Conservation (phyloP, 164 flowering plant species). For the Aristolochia californica region DNA sequence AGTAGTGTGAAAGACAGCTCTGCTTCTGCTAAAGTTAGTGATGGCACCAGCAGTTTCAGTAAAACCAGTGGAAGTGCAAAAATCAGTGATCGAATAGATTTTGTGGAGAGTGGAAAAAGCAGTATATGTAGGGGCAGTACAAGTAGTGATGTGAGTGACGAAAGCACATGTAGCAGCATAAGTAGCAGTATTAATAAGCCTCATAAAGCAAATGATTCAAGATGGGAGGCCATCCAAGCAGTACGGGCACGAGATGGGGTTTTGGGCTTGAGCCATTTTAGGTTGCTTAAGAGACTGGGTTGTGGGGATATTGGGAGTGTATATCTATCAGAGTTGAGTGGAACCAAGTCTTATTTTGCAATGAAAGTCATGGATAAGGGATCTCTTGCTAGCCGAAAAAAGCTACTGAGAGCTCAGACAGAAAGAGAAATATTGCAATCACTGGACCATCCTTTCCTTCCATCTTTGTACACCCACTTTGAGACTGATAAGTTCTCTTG, state of each 20-base stretch:
- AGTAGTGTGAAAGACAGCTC: conserved; percentile 26
- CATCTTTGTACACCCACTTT: conserved; percentile 70
- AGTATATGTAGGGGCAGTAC: conserved; percentile 70
- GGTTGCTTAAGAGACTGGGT: conserved; percentile 66
- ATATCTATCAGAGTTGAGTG: conserved; percentile 64
- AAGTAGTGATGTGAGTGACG: conserved; percentile 74
- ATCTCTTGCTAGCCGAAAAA: conserved; percentile 62
- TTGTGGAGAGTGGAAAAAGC: conserved; percentile 72
- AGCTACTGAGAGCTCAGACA: conserved; percentile 80
- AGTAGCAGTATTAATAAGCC: conserved; percentile 69
- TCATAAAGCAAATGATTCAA: conserved; percentile 62
- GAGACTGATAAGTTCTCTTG: conserved; percentile 83
- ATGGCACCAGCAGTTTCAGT: conserved; percentile 38
- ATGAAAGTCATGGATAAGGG: conserved; percentile 87
- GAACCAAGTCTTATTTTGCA: conserved; percentile 69
- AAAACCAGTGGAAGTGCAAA: conserved; percentile 61
- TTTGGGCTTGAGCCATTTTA: conserved; percentile 65
- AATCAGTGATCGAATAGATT: conserved; percentile 43
- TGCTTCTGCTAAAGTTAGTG: conserved; percentile 42
- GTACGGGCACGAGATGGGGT: conserved; percentile 46
- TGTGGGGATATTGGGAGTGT: conserved; percentile 91
- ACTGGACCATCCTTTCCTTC: conserved; percentile 83
- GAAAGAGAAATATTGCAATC: conserved; percentile 81
- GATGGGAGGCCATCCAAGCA: conserved; percentile 83
- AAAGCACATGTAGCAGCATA: conserved; percentile 75